These are phyloP conservation scores for Pyrenula aspistea DNA, from an alignment of 495 filamentous ascomycete species.

Conservation along the genomic window DNA sequence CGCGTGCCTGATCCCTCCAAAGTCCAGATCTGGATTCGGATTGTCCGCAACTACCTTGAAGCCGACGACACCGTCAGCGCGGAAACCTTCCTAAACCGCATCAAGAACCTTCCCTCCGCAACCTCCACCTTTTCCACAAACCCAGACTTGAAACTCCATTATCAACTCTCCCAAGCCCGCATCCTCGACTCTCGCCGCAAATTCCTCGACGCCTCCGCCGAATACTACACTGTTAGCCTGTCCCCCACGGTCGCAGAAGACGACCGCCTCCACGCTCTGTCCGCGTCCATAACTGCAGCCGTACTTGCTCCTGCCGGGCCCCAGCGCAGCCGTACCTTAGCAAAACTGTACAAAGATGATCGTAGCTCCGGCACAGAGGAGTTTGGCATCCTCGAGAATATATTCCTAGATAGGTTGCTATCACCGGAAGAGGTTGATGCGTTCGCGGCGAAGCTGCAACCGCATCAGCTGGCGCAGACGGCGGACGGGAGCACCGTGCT, in stretches of 20 bases:
- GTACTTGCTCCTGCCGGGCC: constrained; percentile 89
- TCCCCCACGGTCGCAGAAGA: constrained; percentile 66
- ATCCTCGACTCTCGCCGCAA: constrained; percentile 82
- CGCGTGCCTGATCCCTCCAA: constrained; percentile 68
- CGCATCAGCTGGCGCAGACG: constrained; percentile 82
- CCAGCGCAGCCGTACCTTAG: constrained; percentile 63
- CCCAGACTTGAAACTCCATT: constrained; percentile 62
- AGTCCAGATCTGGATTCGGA: constrained; percentile 77
- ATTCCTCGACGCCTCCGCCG: constrained; percentile 80
- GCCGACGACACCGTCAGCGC: constrained; percentile 83
- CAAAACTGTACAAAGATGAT: constrained; percentile 88
- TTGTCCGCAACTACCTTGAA: constrained; percentile 88
- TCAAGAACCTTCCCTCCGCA: constrained; percentile 80
- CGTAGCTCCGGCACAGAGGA: constrained; percentile 63
- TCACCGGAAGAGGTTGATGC: constrained; percentile 67
- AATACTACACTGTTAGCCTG: constrained; percentile 78
- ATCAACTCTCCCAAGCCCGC: constrained; percentile 81
- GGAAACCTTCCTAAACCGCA: constrained; percentile 78
- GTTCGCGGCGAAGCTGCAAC: constrained; percentile 67
- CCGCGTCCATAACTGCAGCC: constrained; percentile 87
- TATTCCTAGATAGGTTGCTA: constrained; percentile 85
- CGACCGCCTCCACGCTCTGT: constrained; percentile 70
- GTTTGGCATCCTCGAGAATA: constrained; percentile 88
- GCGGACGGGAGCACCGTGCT: constrained; percentile 86
- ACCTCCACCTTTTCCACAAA: constrained; percentile 39